These are phyloP conservation scores for Blumeria graminis DNA, from an alignment of 2,329 filamentous ascomycete species.

Conservation along the genomic window DNA sequence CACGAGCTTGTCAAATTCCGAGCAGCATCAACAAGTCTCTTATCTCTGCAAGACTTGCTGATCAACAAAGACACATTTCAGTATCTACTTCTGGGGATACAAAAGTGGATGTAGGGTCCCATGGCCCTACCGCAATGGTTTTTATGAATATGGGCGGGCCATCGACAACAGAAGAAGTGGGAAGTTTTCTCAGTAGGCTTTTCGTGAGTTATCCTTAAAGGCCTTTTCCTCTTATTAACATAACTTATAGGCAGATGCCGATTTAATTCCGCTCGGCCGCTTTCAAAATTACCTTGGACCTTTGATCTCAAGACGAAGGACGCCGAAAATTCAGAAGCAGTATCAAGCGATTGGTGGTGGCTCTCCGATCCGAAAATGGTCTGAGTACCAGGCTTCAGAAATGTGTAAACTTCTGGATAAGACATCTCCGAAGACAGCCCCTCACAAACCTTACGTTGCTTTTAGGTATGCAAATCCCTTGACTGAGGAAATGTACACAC, in stretches of 20 bases:
- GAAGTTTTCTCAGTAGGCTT: conserved; percentile 67
- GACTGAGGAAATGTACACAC: conserved; percentile 80
- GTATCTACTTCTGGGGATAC: no score
- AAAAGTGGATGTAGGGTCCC: conserved; percentile 7
- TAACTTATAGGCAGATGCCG: conserved; percentile 49
- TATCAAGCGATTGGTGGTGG: conserved; percentile 89
- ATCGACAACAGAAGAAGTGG: conserved; percentile 67
- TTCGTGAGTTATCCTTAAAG: conserved; percentile 40
- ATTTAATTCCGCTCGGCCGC: conserved; percentile 84
- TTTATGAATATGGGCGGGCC: conserved; percentile 99
- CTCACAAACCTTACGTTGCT: conserved; percentile 91
- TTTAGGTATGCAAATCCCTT: conserved; percentile 87
- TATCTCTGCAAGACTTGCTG: no score
- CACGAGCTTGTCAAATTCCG: no score
- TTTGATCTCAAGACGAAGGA: conserved; percentile 62
- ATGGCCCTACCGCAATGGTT: conserved; percentile 89
- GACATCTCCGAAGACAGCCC: conserved; percentile 75
- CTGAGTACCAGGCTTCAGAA: conserved; percentile 73
- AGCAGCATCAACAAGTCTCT: no score
- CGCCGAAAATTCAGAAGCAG: conserved; percentile 90
- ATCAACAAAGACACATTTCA: no score
- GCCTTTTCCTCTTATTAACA: conserved; percentile 2
- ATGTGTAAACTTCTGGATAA: conserved; percentile 96
- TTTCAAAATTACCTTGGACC: conserved; percentile 80
- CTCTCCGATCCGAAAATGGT: conserved; percentile 97